Evolutionary conservation across 495 filamentous ascomycete genomes (phyloP).

Genomic region (Neurospora sp.): DNA sequence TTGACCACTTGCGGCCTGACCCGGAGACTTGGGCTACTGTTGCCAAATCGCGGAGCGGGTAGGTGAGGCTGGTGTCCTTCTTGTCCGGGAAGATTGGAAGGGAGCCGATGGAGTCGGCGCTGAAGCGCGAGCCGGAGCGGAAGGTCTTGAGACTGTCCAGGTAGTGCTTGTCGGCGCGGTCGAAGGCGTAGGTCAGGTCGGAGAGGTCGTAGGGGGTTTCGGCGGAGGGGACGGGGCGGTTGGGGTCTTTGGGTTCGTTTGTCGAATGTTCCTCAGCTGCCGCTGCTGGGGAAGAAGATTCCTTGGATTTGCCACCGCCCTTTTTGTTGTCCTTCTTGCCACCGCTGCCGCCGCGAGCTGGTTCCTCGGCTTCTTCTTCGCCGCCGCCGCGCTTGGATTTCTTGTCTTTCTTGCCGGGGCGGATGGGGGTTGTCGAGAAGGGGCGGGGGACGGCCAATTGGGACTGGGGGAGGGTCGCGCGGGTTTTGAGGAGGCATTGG

Average conservation of each 20-base stretch:
- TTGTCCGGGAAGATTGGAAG: conserved; percentile 53
- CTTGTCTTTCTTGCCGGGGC: conserved; percentile 1
- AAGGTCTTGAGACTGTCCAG: conserved; percentile 57
- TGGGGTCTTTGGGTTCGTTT: background rate
- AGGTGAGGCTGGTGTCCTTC: conserved; percentile 28
- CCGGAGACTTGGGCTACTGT: conserved; percentile 66
- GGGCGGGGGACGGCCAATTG: background rate
- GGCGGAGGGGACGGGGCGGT: conserved; percentile 17
- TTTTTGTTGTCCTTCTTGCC: background rate
- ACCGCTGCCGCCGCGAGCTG: background rate
- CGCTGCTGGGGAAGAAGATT: background rate
- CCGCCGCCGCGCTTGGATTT: background rate
- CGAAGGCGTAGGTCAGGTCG: conserved; percentile 50
- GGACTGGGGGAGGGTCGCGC: too few species aligned
- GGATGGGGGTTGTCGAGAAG: background rate
- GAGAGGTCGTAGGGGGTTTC: conserved; percentile 62
- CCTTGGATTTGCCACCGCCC: background rate
- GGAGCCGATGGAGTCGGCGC: conserved; percentile 53
- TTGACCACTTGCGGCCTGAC: conserved; percentile 53
- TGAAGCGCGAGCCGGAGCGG: conserved; percentile 49
- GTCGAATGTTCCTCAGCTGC: background rate
- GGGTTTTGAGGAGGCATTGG: background rate
- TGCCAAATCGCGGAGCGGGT: conserved; percentile 59
- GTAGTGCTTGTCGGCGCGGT: conserved; percentile 44
- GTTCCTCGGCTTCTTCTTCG: background rate